A percentile compares a stretch with the other conserved stretches of the same genome.
phyloP scores from a whole-genome alignment of 352 stramenopile species.

The Thalassiosira livingstoniorum region DNA sequence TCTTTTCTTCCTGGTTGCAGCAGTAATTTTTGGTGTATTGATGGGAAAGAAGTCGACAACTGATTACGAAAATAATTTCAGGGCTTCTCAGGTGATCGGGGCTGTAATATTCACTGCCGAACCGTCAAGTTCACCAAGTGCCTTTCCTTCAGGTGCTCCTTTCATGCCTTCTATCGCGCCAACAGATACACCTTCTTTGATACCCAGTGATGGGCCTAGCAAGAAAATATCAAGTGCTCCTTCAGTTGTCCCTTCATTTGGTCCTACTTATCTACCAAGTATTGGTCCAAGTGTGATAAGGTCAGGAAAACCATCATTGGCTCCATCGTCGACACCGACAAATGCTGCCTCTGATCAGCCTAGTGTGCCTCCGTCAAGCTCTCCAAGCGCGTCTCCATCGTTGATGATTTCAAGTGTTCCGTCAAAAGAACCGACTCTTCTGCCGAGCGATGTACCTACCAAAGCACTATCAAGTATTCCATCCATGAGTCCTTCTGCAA shows the following conservation, averaged over 20 bases:
- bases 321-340: not conserved
- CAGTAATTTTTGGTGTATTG: not conserved
- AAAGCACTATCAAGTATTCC: not conserved
- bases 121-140: not conserved
- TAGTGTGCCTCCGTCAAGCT: not conserved
- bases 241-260: not conserved
- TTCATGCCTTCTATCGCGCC: not conserved
- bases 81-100: not conserved
- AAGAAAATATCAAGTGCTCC: not conserved
- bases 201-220: not conserved
- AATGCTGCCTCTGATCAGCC: too few relatives aligned
- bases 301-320: too few relatives aligned
- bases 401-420: too few relatives aligned
- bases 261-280: too few relatives aligned
- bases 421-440: not conserved
- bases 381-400: not conserved
- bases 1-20: not conserved
- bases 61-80: not conserved
- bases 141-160: not conserved
- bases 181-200: not conserved
- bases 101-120: not conserved
- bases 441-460: not conserved
- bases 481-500: not conserved
- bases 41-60: not conserved
- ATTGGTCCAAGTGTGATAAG: too few relatives aligned